Evolutionary conservation across 2,329 filamentous ascomycete genomes (phyloP).

Genomic region (Venturia aucupariae): DNA sequence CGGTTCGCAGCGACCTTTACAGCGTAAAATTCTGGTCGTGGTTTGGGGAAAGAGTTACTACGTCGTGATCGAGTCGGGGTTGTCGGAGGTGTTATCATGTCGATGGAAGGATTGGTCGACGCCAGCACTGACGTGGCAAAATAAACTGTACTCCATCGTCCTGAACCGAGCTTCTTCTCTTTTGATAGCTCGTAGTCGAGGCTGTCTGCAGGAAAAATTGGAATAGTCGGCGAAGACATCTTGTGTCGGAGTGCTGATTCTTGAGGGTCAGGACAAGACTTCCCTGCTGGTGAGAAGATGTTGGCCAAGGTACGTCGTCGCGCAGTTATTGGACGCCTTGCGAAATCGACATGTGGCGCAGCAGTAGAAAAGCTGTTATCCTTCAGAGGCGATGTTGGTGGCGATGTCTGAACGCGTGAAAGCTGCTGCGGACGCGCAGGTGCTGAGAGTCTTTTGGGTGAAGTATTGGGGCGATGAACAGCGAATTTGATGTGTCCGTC

Average conservation of each 20-base stretch:
- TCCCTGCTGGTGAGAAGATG: not conserved
- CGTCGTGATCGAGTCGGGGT: conserved; percentile 6
- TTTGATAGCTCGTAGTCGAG: not conserved
- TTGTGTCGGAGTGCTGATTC: not conserved
- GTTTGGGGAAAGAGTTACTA: not conserved
- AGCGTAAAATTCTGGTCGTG: conserved; percentile 4
- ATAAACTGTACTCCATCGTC: conserved; percentile 10
- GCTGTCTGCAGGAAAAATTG: not conserved
- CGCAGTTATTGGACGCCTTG: not conserved
- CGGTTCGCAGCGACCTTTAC: conserved; percentile 8
- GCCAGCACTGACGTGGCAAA: not conserved
- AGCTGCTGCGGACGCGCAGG: not conserved
- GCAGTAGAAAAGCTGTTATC: not conserved
- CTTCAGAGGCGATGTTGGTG: not conserved
- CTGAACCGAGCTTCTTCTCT: not conserved
- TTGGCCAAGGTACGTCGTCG: not conserved
- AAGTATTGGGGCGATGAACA: not conserved
- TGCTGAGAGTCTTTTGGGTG: conserved; percentile 1
- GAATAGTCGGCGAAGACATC: not conserved
- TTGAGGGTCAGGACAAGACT: not conserved
- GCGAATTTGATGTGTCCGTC: not conserved
- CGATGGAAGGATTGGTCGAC: not conserved
- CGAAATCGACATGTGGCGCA: not conserved
- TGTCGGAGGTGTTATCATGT: conserved; percentile 9
- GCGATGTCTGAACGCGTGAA: not conserved